Conservation (phyloP, 1,139 yeast genomes). For the Candida tetrigidarum region DNA sequence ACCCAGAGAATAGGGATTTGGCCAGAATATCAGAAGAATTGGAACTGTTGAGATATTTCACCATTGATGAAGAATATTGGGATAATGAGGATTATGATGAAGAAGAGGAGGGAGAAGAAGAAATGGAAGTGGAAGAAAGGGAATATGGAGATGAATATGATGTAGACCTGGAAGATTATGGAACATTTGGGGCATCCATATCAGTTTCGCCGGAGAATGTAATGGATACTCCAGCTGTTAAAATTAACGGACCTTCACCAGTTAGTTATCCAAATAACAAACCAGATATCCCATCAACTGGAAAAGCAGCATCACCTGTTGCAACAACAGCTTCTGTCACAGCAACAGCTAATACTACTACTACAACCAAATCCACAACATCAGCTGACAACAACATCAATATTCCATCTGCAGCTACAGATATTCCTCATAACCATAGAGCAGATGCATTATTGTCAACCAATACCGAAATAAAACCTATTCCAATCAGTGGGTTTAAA, state of each 20-base stretch:
- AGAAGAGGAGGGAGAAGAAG: slow-evolving; percentile 35
- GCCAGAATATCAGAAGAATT: slow-evolving; percentile 62
- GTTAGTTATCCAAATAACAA: neutral
- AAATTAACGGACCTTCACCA: neutral
- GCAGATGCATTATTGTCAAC: slow-evolving; percentile 51
- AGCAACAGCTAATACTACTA: slow-evolving; percentile 2
- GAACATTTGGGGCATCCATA: slow-evolving; percentile 7
- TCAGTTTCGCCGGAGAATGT: slow-evolving; percentile 9
- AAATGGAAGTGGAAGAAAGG: slow-evolving; percentile 18
- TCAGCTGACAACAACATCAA: neutral
- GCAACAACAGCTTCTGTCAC: neutral
- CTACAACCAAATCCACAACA: slow-evolving; percentile 1
- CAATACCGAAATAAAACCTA: slow-evolving; percentile 45
- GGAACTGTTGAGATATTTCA: slow-evolving; percentile 63
- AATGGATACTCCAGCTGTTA: neutral
- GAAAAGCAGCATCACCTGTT: neutral
- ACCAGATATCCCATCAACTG: neutral
- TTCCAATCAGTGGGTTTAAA: slow-evolving; percentile 43
- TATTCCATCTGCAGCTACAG: slow-evolving; percentile 6
- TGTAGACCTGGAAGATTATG: slow-evolving; percentile 22
- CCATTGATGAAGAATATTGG: slow-evolving; percentile 80
- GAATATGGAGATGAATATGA: slow-evolving; percentile 18
- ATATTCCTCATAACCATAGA: slow-evolving; percentile 45
- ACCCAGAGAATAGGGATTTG: slow-evolving; percentile 84
- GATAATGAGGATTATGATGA: slow-evolving; percentile 51